These are phyloP conservation scores for Curvularia verruculosa DNA, from an alignment of 2,329 filamentous ascomycete species.

Conservation along the genomic window DNA sequence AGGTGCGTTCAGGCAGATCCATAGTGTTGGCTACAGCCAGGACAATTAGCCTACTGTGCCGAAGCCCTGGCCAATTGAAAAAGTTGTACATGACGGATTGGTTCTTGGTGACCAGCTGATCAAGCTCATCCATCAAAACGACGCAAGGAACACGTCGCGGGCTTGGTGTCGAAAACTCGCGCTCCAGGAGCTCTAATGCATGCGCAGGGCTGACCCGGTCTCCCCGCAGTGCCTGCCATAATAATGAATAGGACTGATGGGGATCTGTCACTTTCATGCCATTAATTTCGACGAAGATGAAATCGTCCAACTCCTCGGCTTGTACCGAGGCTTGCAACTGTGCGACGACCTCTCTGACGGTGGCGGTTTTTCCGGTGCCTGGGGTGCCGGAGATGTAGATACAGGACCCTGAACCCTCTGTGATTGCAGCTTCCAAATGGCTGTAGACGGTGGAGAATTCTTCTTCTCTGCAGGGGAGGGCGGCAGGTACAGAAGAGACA, in stretches of 20 bases:
- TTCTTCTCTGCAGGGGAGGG: constrained; percentile 86
- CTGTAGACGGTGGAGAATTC: constrained; percentile 94
- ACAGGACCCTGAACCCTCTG: constrained; percentile 89
- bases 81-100: constrained; percentile 99
- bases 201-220: constrained; percentile 92
- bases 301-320: constrained; percentile 93
- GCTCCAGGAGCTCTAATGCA: constrained; percentile 86
- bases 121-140: constrained; percentile 96
- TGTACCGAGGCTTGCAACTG: constrained; percentile 86
- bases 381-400: constrained; percentile 99
- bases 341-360: constrained; percentile 90
- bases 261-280: constrained; percentile 99
- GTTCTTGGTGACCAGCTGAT: constrained; percentile 96
- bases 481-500: constrained; percentile 88
- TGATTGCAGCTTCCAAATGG: constrained; percentile 91
- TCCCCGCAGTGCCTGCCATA: constrained; percentile 95
- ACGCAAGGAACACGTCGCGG: constrained; percentile 93
- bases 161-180: constrained; percentile 90
- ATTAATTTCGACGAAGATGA: constrained; percentile 99
- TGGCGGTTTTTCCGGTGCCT: constrained; percentile 96
- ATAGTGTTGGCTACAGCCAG: constrained; percentile 98
- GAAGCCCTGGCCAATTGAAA: constrained; percentile 96
- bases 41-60: constrained; percentile 91
- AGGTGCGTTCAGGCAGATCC: constrained; percentile 93
- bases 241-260: constrained; percentile 90